Base-by-base conservation (phyloP, 2,329 filamentous ascomycete genomes). In the Colletotrichum sp. region DNA sequence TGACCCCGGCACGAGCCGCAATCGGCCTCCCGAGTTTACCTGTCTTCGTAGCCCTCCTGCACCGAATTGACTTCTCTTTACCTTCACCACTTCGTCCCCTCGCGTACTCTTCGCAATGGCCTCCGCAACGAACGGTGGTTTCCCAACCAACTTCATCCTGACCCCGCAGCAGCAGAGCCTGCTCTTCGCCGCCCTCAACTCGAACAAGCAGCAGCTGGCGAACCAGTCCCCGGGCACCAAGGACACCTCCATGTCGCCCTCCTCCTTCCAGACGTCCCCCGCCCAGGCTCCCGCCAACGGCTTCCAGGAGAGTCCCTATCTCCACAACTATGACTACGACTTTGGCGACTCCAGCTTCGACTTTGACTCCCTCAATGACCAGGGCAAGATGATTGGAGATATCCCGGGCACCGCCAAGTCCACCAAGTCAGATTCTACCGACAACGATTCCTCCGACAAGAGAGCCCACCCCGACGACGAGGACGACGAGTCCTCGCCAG, bases 301-400 rank as follows among this genome's bases (percentile, higher is more conserved):
- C 78, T 90, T 92, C 61, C 92, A 95, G 36, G 94, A 96, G 65
- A 97, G 94, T 78, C 95, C 96, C 0, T 96, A 93, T 81, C 89
- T 98, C 74, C 95, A 98, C 82, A 84, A 83, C 78, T 97, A 96
- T 80, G 93, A 94, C 79, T 93, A 94, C 78, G 93, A 95, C 63
- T 92, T 95, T 74, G 95, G 96, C 75, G 94, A 96, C 81, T 91
- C 90, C 44, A 93, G 89, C 82, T 96, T 95, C 82, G 94, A 96
- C 80, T 96, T 96, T 78, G 93, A 95, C 71, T 88, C 89, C 49
- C 69, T 72, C 52, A 77, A 78, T 68, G 86, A 84, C 29, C 89
- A 92, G 49, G 88, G 90, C 72, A 90, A 92, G 78, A 92, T 97
- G 91, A 96, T 96, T 81, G 95, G 94, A 32, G 93, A 95, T 74